A percentile compares a stretch with the other conserved stretches of the same genome.
These are phyloP conservation scores for Boletales sp. DNA, from an alignment of 768 basidiomycete species.

Conservation along the genomic window DNA sequence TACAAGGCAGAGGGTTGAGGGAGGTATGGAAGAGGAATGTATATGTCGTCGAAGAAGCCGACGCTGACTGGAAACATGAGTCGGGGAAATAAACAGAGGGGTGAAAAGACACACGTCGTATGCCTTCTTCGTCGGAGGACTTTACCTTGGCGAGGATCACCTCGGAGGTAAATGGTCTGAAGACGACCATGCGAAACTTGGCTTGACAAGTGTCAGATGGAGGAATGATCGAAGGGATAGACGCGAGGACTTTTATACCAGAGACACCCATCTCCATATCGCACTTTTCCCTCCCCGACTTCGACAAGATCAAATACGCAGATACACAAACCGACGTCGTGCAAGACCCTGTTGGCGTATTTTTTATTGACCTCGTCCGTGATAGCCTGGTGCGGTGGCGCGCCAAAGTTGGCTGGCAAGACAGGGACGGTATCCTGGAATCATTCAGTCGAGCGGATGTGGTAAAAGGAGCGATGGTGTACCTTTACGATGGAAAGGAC, in stretches of 20 bases:
- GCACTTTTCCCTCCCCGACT: slow-evolving; percentile 86
- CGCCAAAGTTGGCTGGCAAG: slow-evolving; percentile 82
- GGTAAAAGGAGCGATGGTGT: neutral
- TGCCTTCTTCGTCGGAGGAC: slow-evolving; percentile 79
- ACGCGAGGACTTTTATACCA: slow-evolving; percentile 80
- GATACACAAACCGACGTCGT: slow-evolving; percentile 89
- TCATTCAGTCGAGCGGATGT: neutral
- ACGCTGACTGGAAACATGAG: slow-evolving; percentile 58
- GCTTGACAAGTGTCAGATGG: slow-evolving; percentile 43
- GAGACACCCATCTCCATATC: slow-evolving; percentile 91
- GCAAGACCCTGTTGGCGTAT: slow-evolving; percentile 88
- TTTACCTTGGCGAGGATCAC: slow-evolving; percentile 88
- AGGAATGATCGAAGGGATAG: neutral
- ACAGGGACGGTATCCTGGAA: slow-evolving; percentile 84
- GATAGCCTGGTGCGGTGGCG: slow-evolving; percentile 74
- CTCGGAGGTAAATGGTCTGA: slow-evolving; percentile 87
- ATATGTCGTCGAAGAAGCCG: slow-evolving; percentile 94
- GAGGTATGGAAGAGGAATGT: slow-evolving; percentile 74
- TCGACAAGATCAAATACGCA: slow-evolving; percentile 85
- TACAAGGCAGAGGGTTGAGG: slow-evolving; percentile 82
- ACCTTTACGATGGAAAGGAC: slow-evolving; percentile 45
- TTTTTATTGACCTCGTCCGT: slow-evolving; percentile 89
- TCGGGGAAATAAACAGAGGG: neutral
- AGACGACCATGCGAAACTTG: slow-evolving; percentile 85
- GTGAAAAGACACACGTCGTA: slow-evolving; percentile 58